A percentile compares a stretch with the other conserved stretches of the same genome.
phyloP scores from a whole-genome alignment of 208 protist species.

The Wallacemonas sp. region DNA sequence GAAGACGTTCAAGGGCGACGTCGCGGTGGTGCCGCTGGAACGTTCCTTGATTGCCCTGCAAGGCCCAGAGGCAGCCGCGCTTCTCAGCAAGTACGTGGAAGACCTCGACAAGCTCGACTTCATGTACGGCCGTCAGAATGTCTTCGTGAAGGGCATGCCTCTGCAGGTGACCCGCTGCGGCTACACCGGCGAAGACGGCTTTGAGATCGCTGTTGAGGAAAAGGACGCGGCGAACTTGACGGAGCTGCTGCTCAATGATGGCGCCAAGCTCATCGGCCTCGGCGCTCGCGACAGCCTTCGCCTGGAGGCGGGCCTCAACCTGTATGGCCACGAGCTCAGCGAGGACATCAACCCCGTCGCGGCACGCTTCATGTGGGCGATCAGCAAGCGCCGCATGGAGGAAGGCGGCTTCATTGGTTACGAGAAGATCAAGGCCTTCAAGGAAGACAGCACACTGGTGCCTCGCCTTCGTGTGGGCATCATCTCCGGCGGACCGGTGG shows the following conservation, averaged over 20 bases:
- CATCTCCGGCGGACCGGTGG: slow-evolving; percentile 85
- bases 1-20: slow-evolving; percentile 68
- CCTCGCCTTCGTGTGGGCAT: slow-evolving; percentile 89
- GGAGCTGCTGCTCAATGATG: slow-evolving; percentile 51
- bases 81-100: slow-evolving; percentile 46
- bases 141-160: slow-evolving; percentile 45
- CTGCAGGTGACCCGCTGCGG: slow-evolving; percentile 89
- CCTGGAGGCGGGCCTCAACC: slow-evolving; percentile 97
- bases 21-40: slow-evolving; percentile 76
- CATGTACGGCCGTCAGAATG: slow-evolving; percentile 66
- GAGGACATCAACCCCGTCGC: slow-evolving; percentile 94
- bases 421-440: slow-evolving; percentile 67
- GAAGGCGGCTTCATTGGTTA: slow-evolving; percentile 94
- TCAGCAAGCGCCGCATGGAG: slow-evolving; percentile 92
- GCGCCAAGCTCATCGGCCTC: slow-evolving; percentile 84
- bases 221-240: slow-evolving; percentile 47
- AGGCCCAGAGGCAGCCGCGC: slow-evolving; percentile 79
- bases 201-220: slow-evolving; percentile 92
- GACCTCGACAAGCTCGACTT: slow-evolving; percentile 62
- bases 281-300: slow-evolving; percentile 95
- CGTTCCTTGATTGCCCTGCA: slow-evolving; percentile 92
- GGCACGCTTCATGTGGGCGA: slow-evolving; percentile 94
- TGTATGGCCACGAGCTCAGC: slow-evolving; percentile 98
- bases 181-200: slow-evolving; percentile 99
- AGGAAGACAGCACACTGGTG: slow-evolving; percentile 45